Base-by-base conservation (phyloP, 306 rosid species). In the Cucurbita maxima region DNA sequence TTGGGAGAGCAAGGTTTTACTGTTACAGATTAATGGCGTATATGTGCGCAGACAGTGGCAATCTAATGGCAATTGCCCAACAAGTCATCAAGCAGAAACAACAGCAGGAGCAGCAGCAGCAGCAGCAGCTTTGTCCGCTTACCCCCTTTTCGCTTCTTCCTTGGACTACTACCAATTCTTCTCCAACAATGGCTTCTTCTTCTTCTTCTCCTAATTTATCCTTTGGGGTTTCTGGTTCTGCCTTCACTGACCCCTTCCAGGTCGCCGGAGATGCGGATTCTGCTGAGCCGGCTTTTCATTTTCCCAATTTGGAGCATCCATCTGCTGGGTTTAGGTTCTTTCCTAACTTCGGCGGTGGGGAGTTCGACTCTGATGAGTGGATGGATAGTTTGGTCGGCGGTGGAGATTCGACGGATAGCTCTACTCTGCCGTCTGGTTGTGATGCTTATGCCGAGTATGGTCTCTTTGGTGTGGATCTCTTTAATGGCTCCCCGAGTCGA, bases 11-110 rank as follows among this genome's bases (percentile, higher is more conserved):
- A 59, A 16, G 5, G 9, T 14, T 59, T 14, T 8, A 9, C 5
- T 56, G 2, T 20, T 19, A 0, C 18, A 25, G n/a, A 19, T 40
- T 66, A 45, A 75, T 75, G 98, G 97, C 98, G 43, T 87, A 90
- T 77, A 86, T 89, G 97, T 90, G 96, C 38, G 86, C 98, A 0
- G 98, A 94, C 81, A 89, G 96, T 82, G 98, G 98, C 0, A 94
- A 94, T 80, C 88, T 94, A 9, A 94, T 94, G 98, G 98, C 98
- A 8, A 94, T 94, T 66, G 98, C 98, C 14, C 94, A 94, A 63
- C 98, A 94, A 83, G 89, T 94, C 16, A 94, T 94, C 73, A 81
- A 90, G 63, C 98, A 94, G 57, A 89, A 94, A 58, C 95, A 91
- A 52, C 94, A 90, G 75, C 96, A 85, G 53, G 93, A 92, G 43